These are phyloP conservation scores for Nadsonia fulvescens DNA, from an alignment of 805 yeast genomes.

Conservation along the genomic window DNA sequence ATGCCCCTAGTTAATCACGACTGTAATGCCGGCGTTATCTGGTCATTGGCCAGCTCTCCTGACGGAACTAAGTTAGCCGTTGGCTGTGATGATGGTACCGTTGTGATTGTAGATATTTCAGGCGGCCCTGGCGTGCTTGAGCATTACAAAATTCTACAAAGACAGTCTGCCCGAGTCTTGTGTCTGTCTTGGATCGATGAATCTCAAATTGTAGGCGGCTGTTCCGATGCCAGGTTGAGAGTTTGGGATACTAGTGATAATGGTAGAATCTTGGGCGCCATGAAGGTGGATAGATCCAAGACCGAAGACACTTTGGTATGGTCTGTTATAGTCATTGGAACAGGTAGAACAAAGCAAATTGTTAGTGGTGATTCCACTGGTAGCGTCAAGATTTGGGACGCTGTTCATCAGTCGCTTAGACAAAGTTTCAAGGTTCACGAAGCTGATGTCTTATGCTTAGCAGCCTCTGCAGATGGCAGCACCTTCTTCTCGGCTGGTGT, in stretches of 20 bases:
- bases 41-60: conserved; percentile 64
- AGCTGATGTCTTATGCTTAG: conserved; percentile 72
- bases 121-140: conserved; percentile 78
- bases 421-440: conserved; percentile 77
- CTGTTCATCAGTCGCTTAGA: conserved; percentile 49
- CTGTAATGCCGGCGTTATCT: conserved; percentile 82
- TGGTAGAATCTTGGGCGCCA: conserved; percentile 61
- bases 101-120: conserved; percentile 64
- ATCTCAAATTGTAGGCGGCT: conserved; percentile 67
- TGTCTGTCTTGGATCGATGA: conserved; percentile 59
- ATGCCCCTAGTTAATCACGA: conserved; percentile 59
- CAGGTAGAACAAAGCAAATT: conserved; percentile 36
- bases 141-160: conserved; percentile 54
- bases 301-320: conserved; percentile 77
- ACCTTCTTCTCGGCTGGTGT: conserved; percentile 78
- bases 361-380: conserved; percentile 98
- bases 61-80: conserved; percentile 52
- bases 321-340: conserved; percentile 53
- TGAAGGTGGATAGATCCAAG: conserved; percentile 82
- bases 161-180: conserved; percentile 70
- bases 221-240: conserved; percentile 84
- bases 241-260: conserved; percentile 43
- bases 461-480: conserved; percentile 40
- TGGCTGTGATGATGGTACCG: conserved; percentile 92
- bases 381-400: conserved; percentile 81